Percentiles rank a stretch among this genome's conserved stretches.
These are phyloP conservation scores for Saururus chinensis DNA, from an alignment of 164 flowering plant genomes.

Conservation along the genomic window DNA sequence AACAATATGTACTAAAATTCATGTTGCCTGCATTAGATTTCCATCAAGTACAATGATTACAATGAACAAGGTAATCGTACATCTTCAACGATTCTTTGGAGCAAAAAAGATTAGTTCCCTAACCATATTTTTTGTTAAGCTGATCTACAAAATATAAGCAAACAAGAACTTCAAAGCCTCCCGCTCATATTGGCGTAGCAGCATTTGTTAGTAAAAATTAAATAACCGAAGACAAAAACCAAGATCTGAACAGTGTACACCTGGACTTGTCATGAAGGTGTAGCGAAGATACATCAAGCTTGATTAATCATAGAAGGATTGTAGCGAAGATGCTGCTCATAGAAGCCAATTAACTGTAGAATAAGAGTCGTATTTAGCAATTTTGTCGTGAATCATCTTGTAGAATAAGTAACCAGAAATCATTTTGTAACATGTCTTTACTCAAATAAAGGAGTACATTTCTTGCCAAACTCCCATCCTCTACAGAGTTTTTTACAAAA, in stretches of 20 bases:
- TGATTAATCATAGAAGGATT: slow-evolving; percentile 8
- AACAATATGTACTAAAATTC: no score
- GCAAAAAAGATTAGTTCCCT: background rate
- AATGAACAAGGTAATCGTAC: background rate
- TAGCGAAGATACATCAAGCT: no score
- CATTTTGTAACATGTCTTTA: no score
- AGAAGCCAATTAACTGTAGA: slow-evolving; percentile 66
- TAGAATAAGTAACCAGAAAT: no score
- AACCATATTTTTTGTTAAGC: background rate
- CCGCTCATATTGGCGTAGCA: background rate
- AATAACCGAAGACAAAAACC: background rate
- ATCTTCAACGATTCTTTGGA: background rate
- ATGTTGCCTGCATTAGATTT: background rate
- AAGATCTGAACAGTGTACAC: background rate
- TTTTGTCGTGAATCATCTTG: background rate
- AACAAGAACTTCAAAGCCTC: background rate
- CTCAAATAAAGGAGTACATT: no score
- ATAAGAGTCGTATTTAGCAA: background rate
- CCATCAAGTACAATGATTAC: background rate
- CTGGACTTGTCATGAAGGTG: background rate
- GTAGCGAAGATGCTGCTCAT: slow-evolving; percentile 77
- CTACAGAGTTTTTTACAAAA: no score
- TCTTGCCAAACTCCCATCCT: no score
- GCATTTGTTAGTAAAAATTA: background rate
- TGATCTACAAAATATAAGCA: background rate